Evolutionary conservation across 225 moss, liverwort and hornwort species (phyloP).

Genomic region (Climacium dendroides): DNA sequence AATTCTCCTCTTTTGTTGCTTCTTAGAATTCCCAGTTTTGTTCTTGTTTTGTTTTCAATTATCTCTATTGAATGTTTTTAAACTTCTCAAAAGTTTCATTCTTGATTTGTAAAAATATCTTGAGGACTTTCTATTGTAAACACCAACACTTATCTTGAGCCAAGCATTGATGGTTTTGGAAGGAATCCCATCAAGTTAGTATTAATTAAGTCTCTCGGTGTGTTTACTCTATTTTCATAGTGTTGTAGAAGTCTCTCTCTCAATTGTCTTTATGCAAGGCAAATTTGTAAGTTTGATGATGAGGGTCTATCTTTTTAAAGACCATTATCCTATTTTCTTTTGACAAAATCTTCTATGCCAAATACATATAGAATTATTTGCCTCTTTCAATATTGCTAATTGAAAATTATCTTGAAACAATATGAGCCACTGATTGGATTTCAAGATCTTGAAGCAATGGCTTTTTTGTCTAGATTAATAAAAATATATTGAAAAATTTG

Average conservation of each 20-base stretch:
- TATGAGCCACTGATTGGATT: too few species aligned
- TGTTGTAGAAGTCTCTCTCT: background rate
- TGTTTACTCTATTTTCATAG: background rate
- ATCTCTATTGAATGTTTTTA: background rate
- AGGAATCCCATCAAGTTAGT: background rate
- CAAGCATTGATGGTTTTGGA: background rate
- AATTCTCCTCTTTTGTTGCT: background rate
- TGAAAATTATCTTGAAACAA: too few species aligned
- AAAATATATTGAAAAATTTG: too few species aligned
- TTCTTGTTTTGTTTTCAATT: background rate
- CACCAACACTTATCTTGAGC: background rate
- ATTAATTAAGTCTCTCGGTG: too few species aligned
- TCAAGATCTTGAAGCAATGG: too few species aligned
- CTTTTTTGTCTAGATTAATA: too few species aligned
- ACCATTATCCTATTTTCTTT: too few species aligned
- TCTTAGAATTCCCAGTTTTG: accelerated
- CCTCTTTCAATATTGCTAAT: too few species aligned
- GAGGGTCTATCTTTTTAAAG: too few species aligned
- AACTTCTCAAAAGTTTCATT: background rate
- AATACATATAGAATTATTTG: too few species aligned
- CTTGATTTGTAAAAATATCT: background rate
- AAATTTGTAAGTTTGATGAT: background rate
- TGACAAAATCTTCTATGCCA: too few species aligned
- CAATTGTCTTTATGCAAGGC: background rate
- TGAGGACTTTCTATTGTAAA: accelerated